A percentile compares a stretch with the other conserved stretches of the same genome.
phyloP scores from a whole-genome alignment of 2,329 filamentous ascomycete species.

The Tolypocladium tropicale region DNA sequence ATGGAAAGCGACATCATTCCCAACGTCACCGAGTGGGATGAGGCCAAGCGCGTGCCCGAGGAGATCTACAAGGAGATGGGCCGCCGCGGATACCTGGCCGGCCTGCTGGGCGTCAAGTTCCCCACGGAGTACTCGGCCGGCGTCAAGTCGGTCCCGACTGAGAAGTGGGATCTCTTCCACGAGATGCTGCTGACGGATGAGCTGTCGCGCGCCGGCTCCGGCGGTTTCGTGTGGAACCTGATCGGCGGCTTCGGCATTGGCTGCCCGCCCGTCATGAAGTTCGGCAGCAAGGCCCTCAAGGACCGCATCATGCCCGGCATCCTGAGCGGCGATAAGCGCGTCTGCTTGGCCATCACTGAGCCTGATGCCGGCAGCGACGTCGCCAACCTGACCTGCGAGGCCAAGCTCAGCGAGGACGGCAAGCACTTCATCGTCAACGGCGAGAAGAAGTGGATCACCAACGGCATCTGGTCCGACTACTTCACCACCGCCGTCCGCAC shows the following conservation, averaged over 20 bases:
- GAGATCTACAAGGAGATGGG: slow-evolving; percentile 95
- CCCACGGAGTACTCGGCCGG: slow-evolving; percentile 63
- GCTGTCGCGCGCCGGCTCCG: slow-evolving; percentile 76
- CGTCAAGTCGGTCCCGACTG: slow-evolving; percentile 68
- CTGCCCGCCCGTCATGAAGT: slow-evolving; percentile 83
- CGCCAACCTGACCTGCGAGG: slow-evolving; percentile 90
- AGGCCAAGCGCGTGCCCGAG: slow-evolving; percentile 80
- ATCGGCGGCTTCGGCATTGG: slow-evolving; percentile 96
- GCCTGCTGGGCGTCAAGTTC: slow-evolving; percentile 76
- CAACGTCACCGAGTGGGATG: slow-evolving; percentile 91
- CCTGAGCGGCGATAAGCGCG: slow-evolving; percentile 85
- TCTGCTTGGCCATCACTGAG: slow-evolving; percentile 95
- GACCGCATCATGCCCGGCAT: slow-evolving; percentile 85
- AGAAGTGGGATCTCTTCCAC: slow-evolving; percentile 98
- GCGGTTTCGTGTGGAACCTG: slow-evolving; percentile 94
- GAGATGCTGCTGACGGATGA: slow-evolving; percentile 94
- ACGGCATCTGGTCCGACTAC: slow-evolving; percentile 94
- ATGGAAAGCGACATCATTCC: slow-evolving; percentile 84
- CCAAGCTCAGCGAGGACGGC: slow-evolving; percentile 86
- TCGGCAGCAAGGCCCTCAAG: slow-evolving; percentile 74
- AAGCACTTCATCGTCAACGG: slow-evolving; percentile 99
- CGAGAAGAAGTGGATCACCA: slow-evolving; percentile 99
- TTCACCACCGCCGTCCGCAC: slow-evolving; percentile 96
- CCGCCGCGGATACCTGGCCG: slow-evolving; percentile 84
- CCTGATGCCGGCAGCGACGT: slow-evolving; percentile 93